Percentiles rank a stretch among this genome's conserved stretches.
Conservation (phyloP, 768 basidiomycete species). For the Agrocybe pediades region DNA sequence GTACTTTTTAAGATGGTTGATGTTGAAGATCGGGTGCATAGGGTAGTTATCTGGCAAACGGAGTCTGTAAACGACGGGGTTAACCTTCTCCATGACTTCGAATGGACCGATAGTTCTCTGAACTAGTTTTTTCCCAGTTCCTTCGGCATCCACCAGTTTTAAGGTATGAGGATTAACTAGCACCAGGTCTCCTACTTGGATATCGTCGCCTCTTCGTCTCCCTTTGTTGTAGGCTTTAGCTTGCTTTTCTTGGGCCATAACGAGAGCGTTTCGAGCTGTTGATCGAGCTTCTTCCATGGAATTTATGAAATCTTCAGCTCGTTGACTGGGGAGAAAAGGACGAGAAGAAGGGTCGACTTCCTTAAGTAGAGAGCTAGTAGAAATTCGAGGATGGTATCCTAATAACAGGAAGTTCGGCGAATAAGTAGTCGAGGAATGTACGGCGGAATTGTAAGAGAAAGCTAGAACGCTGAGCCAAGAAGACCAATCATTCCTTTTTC, state of each 20-base stretch:
- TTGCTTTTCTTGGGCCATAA: too few species aligned
- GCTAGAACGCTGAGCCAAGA: too few species aligned
- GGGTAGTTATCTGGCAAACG: slow-evolving; percentile 24
- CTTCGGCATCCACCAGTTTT: slow-evolving; percentile 20
- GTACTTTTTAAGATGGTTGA: slow-evolving; percentile 24
- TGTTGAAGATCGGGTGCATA: slow-evolving; percentile 24
- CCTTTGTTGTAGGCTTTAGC: slow-evolving; percentile 9
- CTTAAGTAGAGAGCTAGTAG: not conserved
- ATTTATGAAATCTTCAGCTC: not conserved
- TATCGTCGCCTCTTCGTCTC: not conserved
- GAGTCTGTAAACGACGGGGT: slow-evolving; percentile 21
- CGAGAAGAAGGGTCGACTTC: not conserved
- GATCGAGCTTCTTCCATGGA: slow-evolving; percentile 1
- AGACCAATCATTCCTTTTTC: too few species aligned
- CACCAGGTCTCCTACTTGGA: slow-evolving; percentile 17
- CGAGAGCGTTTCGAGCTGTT: slow-evolving; percentile 1
- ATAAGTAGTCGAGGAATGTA: too few species aligned
- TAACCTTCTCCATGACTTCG: too few species aligned
- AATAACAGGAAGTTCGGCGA: too few species aligned
- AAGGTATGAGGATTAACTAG: slow-evolving; percentile 27
- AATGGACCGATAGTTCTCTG: too few species aligned
- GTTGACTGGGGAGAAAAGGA: not conserved
- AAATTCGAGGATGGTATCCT: slow-evolving; percentile 25
- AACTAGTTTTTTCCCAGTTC: slow-evolving; percentile 24
- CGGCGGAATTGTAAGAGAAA: too few species aligned